Percentiles rank a stretch among this genome's conserved stretches.
Conservation (phyloP, 108 stramenopile species). For the Nitzschia sp. region DNA sequence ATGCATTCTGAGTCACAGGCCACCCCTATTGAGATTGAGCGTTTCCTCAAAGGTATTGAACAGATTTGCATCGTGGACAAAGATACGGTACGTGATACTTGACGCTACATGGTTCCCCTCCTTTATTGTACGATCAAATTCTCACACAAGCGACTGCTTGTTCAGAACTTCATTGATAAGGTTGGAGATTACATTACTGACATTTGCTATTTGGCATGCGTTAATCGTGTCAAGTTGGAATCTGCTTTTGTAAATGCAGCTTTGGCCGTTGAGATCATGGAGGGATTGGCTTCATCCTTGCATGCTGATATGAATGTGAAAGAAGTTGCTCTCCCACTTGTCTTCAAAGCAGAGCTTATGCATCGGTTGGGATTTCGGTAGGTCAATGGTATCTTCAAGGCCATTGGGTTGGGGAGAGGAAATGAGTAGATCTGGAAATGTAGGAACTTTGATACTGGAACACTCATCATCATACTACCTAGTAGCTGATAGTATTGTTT, state of each 20-base stretch:
- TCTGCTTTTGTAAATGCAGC: conserved; percentile 84
- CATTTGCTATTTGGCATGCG: conserved; percentile 84
- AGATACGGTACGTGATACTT: conserved; percentile 42
- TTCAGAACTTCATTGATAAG: conserved; percentile 83
- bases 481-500: too few relatives aligned
- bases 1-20: conserved; percentile 70
- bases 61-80: conserved; percentile 64
- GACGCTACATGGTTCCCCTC: not conserved
- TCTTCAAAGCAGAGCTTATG: conserved; percentile 84
- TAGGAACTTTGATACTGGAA: too few relatives aligned
- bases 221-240: conserved; percentile 80
- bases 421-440: too few relatives aligned
- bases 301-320: conserved; percentile 76
- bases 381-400: too few relatives aligned
- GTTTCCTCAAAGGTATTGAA: conserved; percentile 80
- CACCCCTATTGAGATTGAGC: conserved; percentile 58
- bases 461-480: too few relatives aligned
- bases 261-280: conserved; percentile 87
- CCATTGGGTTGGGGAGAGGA: too few relatives aligned
- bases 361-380: conserved; percentile 17
- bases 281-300: conserved; percentile 72
- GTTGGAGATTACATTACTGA: conserved; percentile 86
- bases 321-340: conserved; percentile 71
- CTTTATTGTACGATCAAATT: too few relatives aligned
- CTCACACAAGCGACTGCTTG: too few relatives aligned